Base-by-base conservation (phyloP, 2,329 filamentous ascomycete genomes). In the Botrytis medusae region DNA sequence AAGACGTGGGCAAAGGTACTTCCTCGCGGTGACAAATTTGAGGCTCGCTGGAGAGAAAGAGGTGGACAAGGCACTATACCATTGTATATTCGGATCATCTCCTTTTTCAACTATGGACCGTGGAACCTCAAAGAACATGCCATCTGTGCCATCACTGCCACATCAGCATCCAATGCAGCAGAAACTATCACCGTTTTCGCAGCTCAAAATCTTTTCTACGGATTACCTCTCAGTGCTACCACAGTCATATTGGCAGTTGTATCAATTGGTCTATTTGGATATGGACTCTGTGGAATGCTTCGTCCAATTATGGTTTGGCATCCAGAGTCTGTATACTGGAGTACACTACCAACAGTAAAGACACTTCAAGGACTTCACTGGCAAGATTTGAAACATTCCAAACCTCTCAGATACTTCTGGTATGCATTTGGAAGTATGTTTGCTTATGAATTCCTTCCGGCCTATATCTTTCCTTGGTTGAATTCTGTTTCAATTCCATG, bases 121-220 rank as follows among this genome's bases (percentile, higher is more conserved):
- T 90, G 86, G 84, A 82, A 81, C 42, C 79, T 89, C 48, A 89
- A 89, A 75, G 88, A 90, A 77, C 87, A 90, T 51, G 82, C 86
- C 0, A 83, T 89, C 1, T 86, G 84, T 75, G 77, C 86, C 67
- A 87, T 88, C 77, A 88, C 86, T 0, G 86, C 87, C 1, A 86
- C 86, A 0, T 86, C 86, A 0, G 87, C 86, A 0, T 87, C 85
- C 6, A 87, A 87, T 63, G 86, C 84, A 1, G 73, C 83, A 0
- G 82, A 81, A 5, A 75, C 81, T 42, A 84, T 82, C 5, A 82
- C 84, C 51, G 82, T 83, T 0, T 78, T 87, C 7, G 82, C 86
- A 0, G 84, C 82, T 0, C 84, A 87, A 78, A 77, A 82, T 70
- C 81, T 87, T 3, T 87, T 82, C 78, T 87, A 87, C 72, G 79